A percentile compares a stretch with the other conserved stretches of the same genome.
phyloP scores from a whole-genome alignment of 331 rosid genomes.

The Quercus lobata region DNA sequence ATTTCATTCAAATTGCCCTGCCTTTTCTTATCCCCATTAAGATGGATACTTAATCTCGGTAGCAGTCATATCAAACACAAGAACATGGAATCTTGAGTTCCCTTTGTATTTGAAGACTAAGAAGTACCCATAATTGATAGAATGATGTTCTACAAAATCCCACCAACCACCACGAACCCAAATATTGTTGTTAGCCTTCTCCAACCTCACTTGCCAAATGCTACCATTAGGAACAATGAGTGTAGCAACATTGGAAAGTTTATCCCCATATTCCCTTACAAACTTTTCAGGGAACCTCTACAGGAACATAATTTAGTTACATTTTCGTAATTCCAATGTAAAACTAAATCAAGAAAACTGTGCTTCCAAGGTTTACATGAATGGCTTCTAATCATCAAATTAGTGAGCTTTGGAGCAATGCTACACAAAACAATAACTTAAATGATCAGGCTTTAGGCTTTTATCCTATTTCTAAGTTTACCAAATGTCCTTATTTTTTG shows the following conservation, averaged over 20 bases:
- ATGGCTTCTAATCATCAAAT: too few relatives aligned
- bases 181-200: constrained; percentile 3
- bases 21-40: background rate
- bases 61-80: constrained; percentile 30
- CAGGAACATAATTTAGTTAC: background rate
- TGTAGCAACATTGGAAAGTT: constrained; percentile 19
- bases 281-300: constrained; percentile 34
- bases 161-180: constrained; percentile 28
- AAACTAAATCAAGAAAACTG: too few relatives aligned
- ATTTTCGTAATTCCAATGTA: background rate
- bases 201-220: constrained; percentile 31
- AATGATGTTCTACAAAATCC: constrained; percentile 28
- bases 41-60: constrained; percentile 40
- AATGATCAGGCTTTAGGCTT: too few relatives aligned
- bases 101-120: constrained; percentile 32
- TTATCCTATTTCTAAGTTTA: too few relatives aligned
- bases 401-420: too few relatives aligned
- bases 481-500: too few relatives aligned
- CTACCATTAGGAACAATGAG: constrained; percentile 28
- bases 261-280: constrained; percentile 22
- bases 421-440: too few relatives aligned
- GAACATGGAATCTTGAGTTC: constrained; percentile 24
- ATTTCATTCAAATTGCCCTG: background rate
- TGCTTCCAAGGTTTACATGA: too few relatives aligned
- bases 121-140: constrained; percentile 18